Conservation (phyloP, 225 moss, liverwort and hornwort genomes). For the Bryoerythrophyllum caledonicum region DNA sequence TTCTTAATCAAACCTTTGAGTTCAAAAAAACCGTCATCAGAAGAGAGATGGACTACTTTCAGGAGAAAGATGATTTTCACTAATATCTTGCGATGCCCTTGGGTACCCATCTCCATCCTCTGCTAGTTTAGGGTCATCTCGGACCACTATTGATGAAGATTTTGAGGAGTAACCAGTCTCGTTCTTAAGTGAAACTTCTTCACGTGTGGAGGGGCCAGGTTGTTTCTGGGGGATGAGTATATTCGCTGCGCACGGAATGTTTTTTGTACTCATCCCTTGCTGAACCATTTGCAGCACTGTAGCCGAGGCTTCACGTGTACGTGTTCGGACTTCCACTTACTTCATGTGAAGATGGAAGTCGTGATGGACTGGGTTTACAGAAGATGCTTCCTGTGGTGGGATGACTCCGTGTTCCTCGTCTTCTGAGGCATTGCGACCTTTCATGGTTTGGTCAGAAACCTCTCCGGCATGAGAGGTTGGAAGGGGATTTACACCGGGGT, state of each 20-base stretch:
- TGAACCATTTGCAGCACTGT: background rate
- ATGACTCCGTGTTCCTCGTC: constrained; percentile 5
- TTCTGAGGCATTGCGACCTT: constrained; percentile 1
- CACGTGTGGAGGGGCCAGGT: background rate
- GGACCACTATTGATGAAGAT: no score
- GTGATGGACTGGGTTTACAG: background rate
- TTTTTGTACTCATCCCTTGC: background rate
- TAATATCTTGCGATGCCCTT: no score
- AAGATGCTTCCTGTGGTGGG: background rate
- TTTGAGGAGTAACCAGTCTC: background rate
- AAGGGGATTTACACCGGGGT: constrained; percentile 9
- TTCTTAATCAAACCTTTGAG: background rate
- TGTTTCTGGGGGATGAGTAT: background rate
- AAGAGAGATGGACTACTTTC: no score
- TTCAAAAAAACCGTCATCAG: no score
- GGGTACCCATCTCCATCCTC: no score
- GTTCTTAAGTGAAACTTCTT: constrained; percentile 3
- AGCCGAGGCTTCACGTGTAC: background rate
- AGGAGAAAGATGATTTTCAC: no score
- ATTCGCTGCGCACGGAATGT: background rate
- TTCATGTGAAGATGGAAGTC: background rate
- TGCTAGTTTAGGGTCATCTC: no score
- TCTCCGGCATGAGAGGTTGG: background rate
- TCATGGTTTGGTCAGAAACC: background rate
- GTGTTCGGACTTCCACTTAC: background rate